Conservation (phyloP, 2,329 filamentous ascomycete genomes). For the Dryadomyces sulphureus region DNA sequence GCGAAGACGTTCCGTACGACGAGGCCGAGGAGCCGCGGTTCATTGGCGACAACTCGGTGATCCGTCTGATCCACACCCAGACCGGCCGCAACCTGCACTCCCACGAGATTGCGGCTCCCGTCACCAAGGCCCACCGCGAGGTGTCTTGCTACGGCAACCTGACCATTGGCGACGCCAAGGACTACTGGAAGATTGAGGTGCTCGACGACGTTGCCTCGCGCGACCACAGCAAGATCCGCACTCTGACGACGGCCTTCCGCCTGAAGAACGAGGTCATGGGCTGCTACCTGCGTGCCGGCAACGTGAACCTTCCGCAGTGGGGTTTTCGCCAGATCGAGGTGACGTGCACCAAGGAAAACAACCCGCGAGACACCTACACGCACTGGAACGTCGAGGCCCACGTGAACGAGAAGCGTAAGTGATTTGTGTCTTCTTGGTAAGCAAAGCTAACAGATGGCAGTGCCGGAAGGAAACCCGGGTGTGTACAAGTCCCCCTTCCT, state of each 20-base stretch:
- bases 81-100: constrained; percentile 96
- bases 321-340: constrained; percentile 99
- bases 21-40: constrained; percentile 57
- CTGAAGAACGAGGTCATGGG: constrained; percentile 68
- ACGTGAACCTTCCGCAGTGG: constrained; percentile 94
- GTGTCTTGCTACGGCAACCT: constrained; percentile 94
- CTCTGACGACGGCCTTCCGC: constrained; percentile 85
- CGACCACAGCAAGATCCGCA: constrained; percentile 74
- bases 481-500: constrained; percentile 95
- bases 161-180: constrained; percentile 91
- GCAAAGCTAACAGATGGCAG: constrained; percentile 28
- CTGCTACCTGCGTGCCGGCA: constrained; percentile 90
- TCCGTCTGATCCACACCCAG: constrained; percentile 86
- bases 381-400: constrained; percentile 99
- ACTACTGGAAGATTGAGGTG: constrained; percentile 92
- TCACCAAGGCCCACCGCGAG: constrained; percentile 81
- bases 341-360: constrained; percentile 86
- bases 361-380: constrained; percentile 82
- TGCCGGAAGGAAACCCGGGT: constrained; percentile 76
- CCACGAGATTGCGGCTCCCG: constrained; percentile 73
- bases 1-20: constrained; percentile 58
- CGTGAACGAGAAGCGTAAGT: constrained; percentile 74
- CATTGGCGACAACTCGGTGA: constrained; percentile 59
- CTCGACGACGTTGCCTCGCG: constrained; percentile 77
- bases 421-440: constrained; percentile 1